These are phyloP conservation scores for Xylaria sp. DNA, from an alignment of 2,329 filamentous ascomycete genomes.

Conservation along the genomic window DNA sequence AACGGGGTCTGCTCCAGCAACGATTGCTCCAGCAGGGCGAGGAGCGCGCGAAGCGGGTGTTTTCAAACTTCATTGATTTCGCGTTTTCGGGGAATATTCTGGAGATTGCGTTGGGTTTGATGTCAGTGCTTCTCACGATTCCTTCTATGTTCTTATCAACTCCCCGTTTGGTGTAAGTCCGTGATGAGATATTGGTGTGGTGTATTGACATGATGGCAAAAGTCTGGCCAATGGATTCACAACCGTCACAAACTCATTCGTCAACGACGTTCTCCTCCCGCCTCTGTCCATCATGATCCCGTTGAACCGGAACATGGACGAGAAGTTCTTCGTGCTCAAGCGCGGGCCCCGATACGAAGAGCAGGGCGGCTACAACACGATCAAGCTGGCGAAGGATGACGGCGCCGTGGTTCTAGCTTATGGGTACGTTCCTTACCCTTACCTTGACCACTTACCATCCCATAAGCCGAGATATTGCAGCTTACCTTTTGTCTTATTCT, in stretches of 20 bases:
- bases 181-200: background rate
- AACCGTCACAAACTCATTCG: constrained; percentile 64
- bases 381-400: constrained; percentile 62
- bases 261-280: constrained; percentile 65
- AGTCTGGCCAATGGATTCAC: constrained; percentile 68
- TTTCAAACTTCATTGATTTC: constrained; percentile 65
- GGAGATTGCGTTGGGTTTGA: constrained; percentile 69
- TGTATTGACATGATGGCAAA: background rate
- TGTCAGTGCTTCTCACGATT: constrained; percentile 42
- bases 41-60: constrained; percentile 45
- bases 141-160: too few relatives aligned
- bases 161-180: too few relatives aligned
- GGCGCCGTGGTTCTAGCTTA: constrained; percentile 69
- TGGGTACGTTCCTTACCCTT: constrained; percentile 42
- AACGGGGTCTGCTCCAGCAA: constrained; percentile 38
- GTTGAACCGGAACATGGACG: constrained; percentile 64
- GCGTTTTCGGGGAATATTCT: constrained; percentile 70
- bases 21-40: constrained; percentile 36
- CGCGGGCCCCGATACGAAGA: constrained; percentile 49
- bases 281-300: constrained; percentile 64
- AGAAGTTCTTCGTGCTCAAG: constrained; percentile 65
- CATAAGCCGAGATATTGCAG: background rate
- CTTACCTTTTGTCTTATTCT: background rate
- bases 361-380: constrained; percentile 60
- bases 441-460: background rate